Conservation (phyloP, 1,284 basidiomycete species). For the Leccinum pachyderme region DNA sequence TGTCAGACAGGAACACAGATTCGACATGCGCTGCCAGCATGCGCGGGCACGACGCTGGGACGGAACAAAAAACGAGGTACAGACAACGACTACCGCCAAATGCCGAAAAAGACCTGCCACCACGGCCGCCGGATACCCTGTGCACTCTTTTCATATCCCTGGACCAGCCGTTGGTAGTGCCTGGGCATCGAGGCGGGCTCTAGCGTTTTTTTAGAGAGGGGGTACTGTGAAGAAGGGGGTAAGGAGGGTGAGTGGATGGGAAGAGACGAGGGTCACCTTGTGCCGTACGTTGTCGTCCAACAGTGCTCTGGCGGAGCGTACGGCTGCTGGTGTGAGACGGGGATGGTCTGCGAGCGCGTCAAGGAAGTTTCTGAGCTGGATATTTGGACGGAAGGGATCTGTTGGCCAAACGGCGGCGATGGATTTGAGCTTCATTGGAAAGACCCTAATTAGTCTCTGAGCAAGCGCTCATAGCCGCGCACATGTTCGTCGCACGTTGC, state of each 20-base stretch:
- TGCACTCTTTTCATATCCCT: constrained; percentile 69
- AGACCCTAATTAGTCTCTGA: background rate
- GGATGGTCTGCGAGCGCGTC: constrained; percentile 65
- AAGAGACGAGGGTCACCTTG: constrained; percentile 41
- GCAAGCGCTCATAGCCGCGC: constrained; percentile 10
- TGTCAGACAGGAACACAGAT: background rate
- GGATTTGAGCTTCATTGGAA: constrained; percentile 43
- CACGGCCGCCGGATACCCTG: constrained; percentile 71
- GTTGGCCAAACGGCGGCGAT: constrained; percentile 59
- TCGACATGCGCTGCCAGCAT: background rate
- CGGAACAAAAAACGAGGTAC: background rate
- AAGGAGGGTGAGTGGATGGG: background rate
- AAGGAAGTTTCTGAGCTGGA: constrained; percentile 67
- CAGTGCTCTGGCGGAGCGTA: constrained; percentile 54
- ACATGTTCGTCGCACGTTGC: background rate
- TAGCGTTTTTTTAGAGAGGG: constrained; percentile 58
- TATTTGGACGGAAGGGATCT: constrained; percentile 71
- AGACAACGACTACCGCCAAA: constrained; percentile 50
- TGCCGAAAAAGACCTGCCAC: constrained; percentile 78
- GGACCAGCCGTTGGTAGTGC: constrained; percentile 68
- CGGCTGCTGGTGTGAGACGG: constrained; percentile 56
- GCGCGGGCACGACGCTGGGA: background rate
- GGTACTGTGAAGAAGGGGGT: constrained; percentile 45
- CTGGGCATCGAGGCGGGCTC: constrained; percentile 66
- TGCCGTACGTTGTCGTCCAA: constrained; percentile 52